These are phyloP conservation scores for Globisporangium apiculatum DNA, from an alignment of 352 stramenopile genomes.

Conservation along the genomic window DNA sequence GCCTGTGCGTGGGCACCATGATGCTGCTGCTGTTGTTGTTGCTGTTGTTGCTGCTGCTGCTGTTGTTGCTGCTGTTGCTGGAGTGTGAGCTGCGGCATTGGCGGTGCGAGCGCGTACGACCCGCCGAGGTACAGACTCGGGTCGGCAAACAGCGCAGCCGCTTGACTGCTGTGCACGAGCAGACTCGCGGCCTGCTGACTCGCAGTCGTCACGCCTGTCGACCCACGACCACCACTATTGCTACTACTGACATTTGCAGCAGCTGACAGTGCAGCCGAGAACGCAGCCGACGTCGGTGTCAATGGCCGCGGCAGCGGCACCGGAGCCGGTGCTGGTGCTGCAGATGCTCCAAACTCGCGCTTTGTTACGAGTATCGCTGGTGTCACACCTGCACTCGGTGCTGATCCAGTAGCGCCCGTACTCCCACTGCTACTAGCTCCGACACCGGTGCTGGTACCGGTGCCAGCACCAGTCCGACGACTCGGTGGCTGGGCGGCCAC, in stretches of 20 bases:
- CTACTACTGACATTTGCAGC: constrained; percentile 17
- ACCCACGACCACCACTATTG: not conserved
- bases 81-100: constrained; percentile 25
- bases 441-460: too few relatives aligned
- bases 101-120: constrained; percentile 35
- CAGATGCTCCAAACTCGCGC: constrained; percentile 2
- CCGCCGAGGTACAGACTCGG: constrained; percentile 62
- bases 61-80: constrained; percentile 26
- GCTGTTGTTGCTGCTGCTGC: constrained; percentile 9
- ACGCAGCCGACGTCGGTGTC: constrained; percentile 24
- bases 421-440: too few relatives aligned
- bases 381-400: not conserved
- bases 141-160: constrained; percentile 51
- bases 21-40: too few relatives aligned
- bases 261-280: constrained; percentile 24
- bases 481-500: constrained; percentile 35
- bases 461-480: constrained; percentile 23
- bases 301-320: constrained; percentile 8
- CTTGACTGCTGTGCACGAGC: constrained; percentile 38
- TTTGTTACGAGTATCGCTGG: constrained; percentile 1
- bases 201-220: constrained; percentile 19
- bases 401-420: too few relatives aligned
- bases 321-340: not conserved
- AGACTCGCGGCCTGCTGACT: constrained; percentile 49
- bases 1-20: constrained; percentile 39